phyloP scores from a whole-genome alignment of 2,329 filamentous ascomycete genomes.

The Arthrobotrys iridis region DNA sequence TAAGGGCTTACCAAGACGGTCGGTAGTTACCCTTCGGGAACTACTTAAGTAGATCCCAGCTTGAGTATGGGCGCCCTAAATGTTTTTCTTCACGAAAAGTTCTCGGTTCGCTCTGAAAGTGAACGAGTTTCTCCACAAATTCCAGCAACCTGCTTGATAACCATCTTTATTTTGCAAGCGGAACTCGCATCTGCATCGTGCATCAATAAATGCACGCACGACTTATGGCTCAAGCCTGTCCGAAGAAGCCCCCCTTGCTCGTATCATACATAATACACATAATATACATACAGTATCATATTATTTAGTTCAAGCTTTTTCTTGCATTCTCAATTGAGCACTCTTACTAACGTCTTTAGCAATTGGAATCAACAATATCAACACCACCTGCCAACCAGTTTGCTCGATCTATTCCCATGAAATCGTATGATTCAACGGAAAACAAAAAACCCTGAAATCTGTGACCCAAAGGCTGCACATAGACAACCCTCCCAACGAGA shows the following conservation, averaged over 20 bases:
- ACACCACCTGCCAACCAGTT: neutral
- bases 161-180: neutral
- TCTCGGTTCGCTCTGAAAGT: neutral
- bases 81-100: neutral
- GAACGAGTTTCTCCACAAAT: conserved; percentile 25
- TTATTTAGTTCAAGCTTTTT: neutral
- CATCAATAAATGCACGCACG: conserved; percentile 28
- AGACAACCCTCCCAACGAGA: neutral
- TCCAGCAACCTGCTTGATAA: neutral
- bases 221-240: conserved; percentile 10
- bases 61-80: too few species aligned
- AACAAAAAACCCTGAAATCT: neutral
- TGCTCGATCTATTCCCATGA: neutral
- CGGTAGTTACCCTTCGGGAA: neutral
- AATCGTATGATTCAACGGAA: neutral
- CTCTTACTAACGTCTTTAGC: conserved; percentile 10
- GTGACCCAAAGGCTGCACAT: neutral
- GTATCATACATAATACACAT: too few species aligned
- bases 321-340: neutral
- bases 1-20: too few species aligned
- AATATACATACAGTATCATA: too few species aligned
- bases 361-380: conserved; percentile 3
- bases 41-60: too few species aligned
- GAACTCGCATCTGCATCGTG: conserved; percentile 37
- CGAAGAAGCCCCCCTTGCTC: conserved; percentile 7